Conservation (phyloP, 1,139 yeast species). For the Pichia sp. region DNA sequence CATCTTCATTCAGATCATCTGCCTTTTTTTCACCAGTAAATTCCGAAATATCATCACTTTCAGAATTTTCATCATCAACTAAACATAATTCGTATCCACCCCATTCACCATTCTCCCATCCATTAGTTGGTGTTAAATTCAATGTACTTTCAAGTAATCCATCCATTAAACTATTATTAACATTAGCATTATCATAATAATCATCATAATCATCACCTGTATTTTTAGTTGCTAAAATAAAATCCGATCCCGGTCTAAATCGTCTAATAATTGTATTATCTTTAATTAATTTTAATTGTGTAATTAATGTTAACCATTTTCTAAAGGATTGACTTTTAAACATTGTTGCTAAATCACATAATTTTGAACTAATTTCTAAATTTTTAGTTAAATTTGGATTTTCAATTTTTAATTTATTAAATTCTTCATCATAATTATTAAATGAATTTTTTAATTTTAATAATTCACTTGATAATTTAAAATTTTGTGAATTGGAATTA, state of each 20-base stretch:
- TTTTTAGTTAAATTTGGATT: constrained; percentile 15
- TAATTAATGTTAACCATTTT: constrained; percentile 62
- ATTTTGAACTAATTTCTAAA: constrained; percentile 23
- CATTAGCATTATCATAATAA: constrained; percentile 18
- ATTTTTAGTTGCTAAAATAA: constrained; percentile 75
- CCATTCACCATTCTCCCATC: constrained; percentile 80
- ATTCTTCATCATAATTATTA: constrained; percentile 2
- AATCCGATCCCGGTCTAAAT: constrained; percentile 93
- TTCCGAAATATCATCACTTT: constrained; percentile 20
- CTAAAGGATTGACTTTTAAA: constrained; percentile 57
- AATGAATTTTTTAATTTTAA: constrained; percentile 9
- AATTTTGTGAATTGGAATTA: constrained; percentile 23
- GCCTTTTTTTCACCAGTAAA: constrained; percentile 34
- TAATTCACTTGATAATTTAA: constrained; percentile 27
- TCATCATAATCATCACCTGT: constrained; percentile 40
- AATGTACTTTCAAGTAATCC: constrained; percentile 63
- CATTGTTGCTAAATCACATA: constrained; percentile 53
- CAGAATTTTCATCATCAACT: constrained; percentile 47
- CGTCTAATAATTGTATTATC: constrained; percentile 73
- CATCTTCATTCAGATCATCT: constrained; percentile 42
- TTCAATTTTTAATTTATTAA: constrained; percentile 10
- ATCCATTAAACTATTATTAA: constrained; percentile 50
- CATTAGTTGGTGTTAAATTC: constrained; percentile 69
- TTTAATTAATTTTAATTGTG: constrained; percentile 58
- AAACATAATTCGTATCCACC: constrained; percentile 96